phyloP scores from a whole-genome alignment of 1,284 basidiomycete species.

The Sporisorium iseilematis-ciliati region DNA sequence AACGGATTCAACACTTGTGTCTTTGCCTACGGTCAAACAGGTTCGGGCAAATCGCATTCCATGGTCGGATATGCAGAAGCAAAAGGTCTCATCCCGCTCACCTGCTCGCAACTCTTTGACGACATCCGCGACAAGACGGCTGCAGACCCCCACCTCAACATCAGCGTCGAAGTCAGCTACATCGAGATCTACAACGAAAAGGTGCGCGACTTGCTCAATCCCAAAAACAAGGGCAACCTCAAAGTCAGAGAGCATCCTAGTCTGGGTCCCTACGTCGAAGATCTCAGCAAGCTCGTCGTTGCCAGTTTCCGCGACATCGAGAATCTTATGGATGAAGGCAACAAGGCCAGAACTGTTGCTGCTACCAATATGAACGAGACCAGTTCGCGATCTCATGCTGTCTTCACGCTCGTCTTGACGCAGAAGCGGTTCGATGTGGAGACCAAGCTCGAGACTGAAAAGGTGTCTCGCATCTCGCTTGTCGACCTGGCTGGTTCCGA shows the following conservation, averaged over 20 bases:
- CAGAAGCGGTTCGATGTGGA: conserved; percentile 56
- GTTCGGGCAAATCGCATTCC: conserved; percentile 59
- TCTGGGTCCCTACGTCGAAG: conserved; percentile 88
- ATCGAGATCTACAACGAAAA: conserved; percentile 89
- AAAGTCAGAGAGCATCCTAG: conserved; percentile 96
- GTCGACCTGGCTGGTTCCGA: conserved; percentile 67
- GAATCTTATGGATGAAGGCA: conserved; percentile 99
- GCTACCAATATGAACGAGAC: conserved; percentile 68
- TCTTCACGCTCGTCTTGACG: conserved; percentile 63
- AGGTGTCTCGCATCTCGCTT: conserved; percentile 65
- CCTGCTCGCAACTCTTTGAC: conserved; percentile 91
- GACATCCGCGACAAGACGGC: conserved; percentile 77
- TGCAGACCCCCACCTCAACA: conserved; percentile 79
- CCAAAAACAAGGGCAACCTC: conserved; percentile 94
- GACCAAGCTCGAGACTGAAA: conserved; percentile 63
- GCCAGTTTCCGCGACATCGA: conserved; percentile 94
- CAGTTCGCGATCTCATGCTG: conserved; percentile 64
- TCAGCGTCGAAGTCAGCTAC: conserved; percentile 95
- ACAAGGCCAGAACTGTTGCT: conserved; percentile 77
- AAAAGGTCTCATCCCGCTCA: conserved; percentile 97
- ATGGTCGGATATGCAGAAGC: conserved; percentile 79
- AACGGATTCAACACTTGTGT: conserved; percentile 88
- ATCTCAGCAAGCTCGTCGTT: conserved; percentile 92
- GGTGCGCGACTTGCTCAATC: conserved; percentile 92
- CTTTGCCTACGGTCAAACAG: conserved; percentile 67